Percentiles rank a stretch among this genome's conserved stretches.
Evolutionary conservation across 2,329 filamentous ascomycete genomes (phyloP).

Genomic region (Colletotrichum siamense): DNA sequence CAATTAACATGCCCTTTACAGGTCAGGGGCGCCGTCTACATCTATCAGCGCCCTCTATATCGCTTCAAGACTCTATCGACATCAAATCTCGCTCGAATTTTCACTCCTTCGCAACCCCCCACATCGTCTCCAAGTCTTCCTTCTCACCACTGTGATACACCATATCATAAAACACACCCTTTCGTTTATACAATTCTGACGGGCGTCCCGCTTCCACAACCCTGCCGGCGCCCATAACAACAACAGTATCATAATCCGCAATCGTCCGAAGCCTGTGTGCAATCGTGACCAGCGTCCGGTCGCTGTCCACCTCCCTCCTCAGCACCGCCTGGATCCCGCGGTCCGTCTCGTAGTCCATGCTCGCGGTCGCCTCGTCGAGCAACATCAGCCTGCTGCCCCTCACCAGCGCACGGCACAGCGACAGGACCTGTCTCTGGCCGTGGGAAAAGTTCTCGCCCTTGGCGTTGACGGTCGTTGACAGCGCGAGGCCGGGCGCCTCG

Average conservation of each 20-base stretch:
- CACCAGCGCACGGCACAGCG: constrained; percentile 61
- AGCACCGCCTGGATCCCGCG: constrained; percentile 60
- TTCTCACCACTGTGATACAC: constrained; percentile 60
- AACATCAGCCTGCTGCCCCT: constrained; percentile 61
- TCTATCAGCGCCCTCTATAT: background rate
- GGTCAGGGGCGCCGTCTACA: background rate
- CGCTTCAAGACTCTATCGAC: background rate
- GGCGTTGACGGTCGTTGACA: constrained; percentile 54
- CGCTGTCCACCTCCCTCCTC: constrained; percentile 52
- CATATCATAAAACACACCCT: constrained; percentile 59
- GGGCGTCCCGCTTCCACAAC: constrained; percentile 61
- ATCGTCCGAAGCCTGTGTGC: constrained; percentile 77
- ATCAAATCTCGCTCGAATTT: background rate
- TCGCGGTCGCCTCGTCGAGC: constrained; percentile 64
- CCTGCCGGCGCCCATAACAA: constrained; percentile 60
- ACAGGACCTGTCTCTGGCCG: constrained; percentile 63
- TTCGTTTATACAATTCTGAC: constrained; percentile 47
- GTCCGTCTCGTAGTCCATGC: constrained; percentile 65
- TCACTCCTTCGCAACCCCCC: background rate
- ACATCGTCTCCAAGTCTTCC: constrained; percentile 45
- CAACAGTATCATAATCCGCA: constrained; percentile 63
- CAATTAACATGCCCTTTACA: background rate
- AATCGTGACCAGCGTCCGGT: constrained; percentile 62
- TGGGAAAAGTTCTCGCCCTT: constrained; percentile 63
- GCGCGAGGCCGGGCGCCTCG: constrained; percentile 31